Base-by-base conservation (phyloP, 441 rosid species). In the Pelargonium myrrhifolium region DNA sequence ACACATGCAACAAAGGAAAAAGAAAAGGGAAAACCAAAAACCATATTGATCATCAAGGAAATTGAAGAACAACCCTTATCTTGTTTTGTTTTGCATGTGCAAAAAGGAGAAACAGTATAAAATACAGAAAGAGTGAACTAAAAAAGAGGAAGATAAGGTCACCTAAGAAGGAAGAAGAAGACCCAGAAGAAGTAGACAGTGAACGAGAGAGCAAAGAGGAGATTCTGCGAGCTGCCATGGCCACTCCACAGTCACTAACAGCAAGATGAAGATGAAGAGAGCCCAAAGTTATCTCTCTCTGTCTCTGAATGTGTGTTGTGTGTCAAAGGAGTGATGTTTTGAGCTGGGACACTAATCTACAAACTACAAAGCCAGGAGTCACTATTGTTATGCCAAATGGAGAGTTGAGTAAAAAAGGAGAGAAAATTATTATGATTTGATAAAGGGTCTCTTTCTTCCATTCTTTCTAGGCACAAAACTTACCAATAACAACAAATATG, bases 211-310 rank as follows among this genome's bases (percentile, higher is more conserved):
- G 78, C 12, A 90, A 77, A 64, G 94, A 81, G 67, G 96, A 84
- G 62, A 87, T 65, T 80, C 90, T 84, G 64, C 88, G 82, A 79
- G 86, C 76, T 18, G 96, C 97, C 94, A 89, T 90, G 72, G 70
- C 74, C 10, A 55, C 12, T 31, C 60, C 21, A 11, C 42, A 8
- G n/a, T n/a, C n/a, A n/a, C 42, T 39, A 39, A 7, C 42, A 39
- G 9, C 42, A 55, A 20, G 60, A 53, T 15, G 59, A 18, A 53
- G 59, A 15, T 1, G 59, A 17, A 55, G 60, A 55, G 11, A 7
- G 9, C 24, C 9, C 26, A 55, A 20, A 55, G 9, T 11, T 18
- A 9, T 55, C 3, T 53, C 21, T 53, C 11, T 43, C 49, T 43
- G 3, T 43, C n/a, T 12, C 42, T 39, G 11, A 39, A 39, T 39